Base-by-base conservation (phyloP, 2,329 filamentous ascomycete genomes). In the Epichloe uncinata region DNA sequence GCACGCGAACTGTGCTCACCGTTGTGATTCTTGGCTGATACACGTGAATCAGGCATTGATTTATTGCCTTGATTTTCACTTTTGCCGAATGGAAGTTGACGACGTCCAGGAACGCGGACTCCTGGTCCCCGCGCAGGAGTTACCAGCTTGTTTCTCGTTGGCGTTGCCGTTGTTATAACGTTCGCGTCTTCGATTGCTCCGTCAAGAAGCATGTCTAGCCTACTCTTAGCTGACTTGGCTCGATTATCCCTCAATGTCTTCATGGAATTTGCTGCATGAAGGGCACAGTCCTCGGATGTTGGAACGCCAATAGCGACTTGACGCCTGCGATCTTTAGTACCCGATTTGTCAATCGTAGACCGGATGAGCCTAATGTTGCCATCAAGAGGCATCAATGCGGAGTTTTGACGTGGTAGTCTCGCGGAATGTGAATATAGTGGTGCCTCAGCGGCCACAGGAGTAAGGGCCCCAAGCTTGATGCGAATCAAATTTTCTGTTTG, bases 241-340 rank as follows among this genome's bases (percentile, higher is more conserved):
- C 16, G 48, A 8, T 47, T 48, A 4, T 51, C 47, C 33, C 48
- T 18, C 5, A 42, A 36, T 20, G 15, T 11, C 8, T 38, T 38
- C 8, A 7, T 30, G 45, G 35, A 5, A 2, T 38, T 7, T 40
- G 44, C 42, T 18, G 36, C 42, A 42, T 59, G 54, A 15, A 16
- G 58, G 53, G 51, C 69, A 1, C 73, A 73, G 55, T 78, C 75
- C 52, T 79, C 75, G 2, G 74, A 68, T 35, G 20, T 38, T 49
- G 45, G 42, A 33, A 44, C 41, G 20, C 33, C 40, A 16, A 35
- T 26, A 15, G 9, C 26, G 8, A 48, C 16, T 7, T 51, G 16
- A 12, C 37, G 42, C 22, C 45, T 51, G n/a, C 43, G 41, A 43
- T 37, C 7, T 16, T 47, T 48, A 2, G 47, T 30, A 3, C 54